These are phyloP conservation scores for Bacidia rubella DNA, from an alignment of 495 filamentous ascomycete species.

Conservation along the genomic window DNA sequence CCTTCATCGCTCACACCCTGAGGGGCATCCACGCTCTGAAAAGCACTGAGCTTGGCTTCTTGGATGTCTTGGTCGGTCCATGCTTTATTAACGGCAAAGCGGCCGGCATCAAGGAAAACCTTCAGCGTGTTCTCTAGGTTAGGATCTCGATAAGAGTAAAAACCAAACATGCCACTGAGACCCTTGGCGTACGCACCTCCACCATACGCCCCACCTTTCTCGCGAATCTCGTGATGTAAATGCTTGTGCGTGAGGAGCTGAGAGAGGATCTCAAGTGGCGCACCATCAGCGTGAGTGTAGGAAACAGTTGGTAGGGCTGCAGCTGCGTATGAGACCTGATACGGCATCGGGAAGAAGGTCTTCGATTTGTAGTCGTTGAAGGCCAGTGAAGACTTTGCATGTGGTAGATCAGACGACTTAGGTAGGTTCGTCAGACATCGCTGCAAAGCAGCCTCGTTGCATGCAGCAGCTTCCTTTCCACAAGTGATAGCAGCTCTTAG, in stretches of 20 bases:
- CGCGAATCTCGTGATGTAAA: constrained; percentile 91
- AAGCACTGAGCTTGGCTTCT: constrained; percentile 89
- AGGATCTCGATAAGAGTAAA: constrained; percentile 95
- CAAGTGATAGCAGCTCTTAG: constrained; percentile 82
- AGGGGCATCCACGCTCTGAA: constrained; percentile 92
- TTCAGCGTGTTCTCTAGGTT: constrained; percentile 79
- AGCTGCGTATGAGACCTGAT: constrained; percentile 89
- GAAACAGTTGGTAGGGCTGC: constrained; percentile 71
- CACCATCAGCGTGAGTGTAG: constrained; percentile 60
- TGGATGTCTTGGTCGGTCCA: constrained; percentile 85
- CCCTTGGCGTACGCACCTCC: constrained; percentile 73
- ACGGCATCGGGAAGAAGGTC: constrained; percentile 85
- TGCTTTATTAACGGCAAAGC: constrained; percentile 67
- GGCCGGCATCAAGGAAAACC: constrained; percentile 71
- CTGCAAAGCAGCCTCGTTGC: constrained; percentile 60
- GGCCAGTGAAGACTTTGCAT: constrained; percentile 19
- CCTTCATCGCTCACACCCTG: constrained; percentile 79
- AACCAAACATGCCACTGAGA: constrained; percentile 74
- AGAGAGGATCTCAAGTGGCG: constrained; percentile 73
- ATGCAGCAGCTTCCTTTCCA: constrained; percentile 48
- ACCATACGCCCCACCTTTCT: constrained; percentile 95
- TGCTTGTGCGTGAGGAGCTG: constrained; percentile 96
- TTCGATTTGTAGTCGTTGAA: constrained; percentile 35
- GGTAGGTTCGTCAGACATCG: constrained; percentile 51
- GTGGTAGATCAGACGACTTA: constrained; percentile 24